These are phyloP conservation scores for Phylloboletellus chloephorus DNA, from an alignment of 1,284 basidiomycete species.

Conservation along the genomic window DNA sequence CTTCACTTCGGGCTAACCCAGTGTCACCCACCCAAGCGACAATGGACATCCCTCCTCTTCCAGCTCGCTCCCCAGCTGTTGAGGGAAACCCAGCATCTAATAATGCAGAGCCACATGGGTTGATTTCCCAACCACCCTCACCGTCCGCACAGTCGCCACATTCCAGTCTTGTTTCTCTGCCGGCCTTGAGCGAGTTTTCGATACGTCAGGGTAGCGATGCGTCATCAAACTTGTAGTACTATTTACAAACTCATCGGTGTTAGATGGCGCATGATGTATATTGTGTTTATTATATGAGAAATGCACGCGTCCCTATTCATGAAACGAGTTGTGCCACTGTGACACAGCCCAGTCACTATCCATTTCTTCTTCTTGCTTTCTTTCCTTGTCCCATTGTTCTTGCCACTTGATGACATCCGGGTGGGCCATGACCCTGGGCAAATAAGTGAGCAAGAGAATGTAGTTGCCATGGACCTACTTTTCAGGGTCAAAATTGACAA, in stretches of 20 bases:
- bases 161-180: conserved; percentile 16
- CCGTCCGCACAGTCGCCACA: conserved; percentile 23
- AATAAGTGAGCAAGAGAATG: conserved; percentile 6
- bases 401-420: conserved; percentile 33
- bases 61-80: conserved; percentile 14
- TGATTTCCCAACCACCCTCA: conserved; percentile 27
- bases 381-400: conserved; percentile 24
- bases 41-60: conserved; percentile 28
- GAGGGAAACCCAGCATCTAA: conserved; percentile 15
- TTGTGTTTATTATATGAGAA: conserved; percentile 5
- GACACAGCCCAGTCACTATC: conserved; percentile 31
- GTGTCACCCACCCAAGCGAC: conserved; percentile 37
- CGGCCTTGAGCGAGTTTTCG: conserved; percentile 7
- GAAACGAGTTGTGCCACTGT: conserved; percentile 30
- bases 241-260: conserved; percentile 9
- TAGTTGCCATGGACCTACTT: conserved; percentile 46
- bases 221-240: conserved; percentile 16
- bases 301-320: conserved; percentile 10
- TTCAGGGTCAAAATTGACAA: conserved; percentile 68
- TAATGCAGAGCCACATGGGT: conserved; percentile 11
- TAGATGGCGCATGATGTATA: conserved; percentile 1
- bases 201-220: conserved; percentile 11
- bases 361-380: conserved; percentile 29
- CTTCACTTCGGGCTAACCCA: conserved; percentile 52
- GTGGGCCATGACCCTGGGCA: conserved; percentile 47